Base-by-base conservation (phyloP, 257 asterid genomes). In the Ajuga chamaepitys region DNA sequence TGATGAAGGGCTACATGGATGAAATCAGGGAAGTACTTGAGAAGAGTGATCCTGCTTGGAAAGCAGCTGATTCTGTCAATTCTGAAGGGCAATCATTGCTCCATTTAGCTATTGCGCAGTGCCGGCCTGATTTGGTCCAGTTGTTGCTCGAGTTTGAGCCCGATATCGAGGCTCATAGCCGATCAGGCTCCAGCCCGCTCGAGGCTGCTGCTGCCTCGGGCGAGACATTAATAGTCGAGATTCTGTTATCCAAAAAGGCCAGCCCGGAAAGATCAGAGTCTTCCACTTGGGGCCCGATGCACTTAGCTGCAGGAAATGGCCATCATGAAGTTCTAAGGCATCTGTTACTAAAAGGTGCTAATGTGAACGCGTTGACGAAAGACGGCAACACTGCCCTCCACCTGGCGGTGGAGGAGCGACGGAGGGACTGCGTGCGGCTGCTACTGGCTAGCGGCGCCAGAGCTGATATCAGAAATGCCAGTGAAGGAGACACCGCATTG, bases 181-280 rank as follows among this genome's bases (percentile, higher is more conserved):
- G 77, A 9, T 69, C 94, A 0, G 86, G 87, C 4, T 75, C 89
- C 18, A 86, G 83, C 40, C 97, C 97, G 0, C 80, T 89, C 3
- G 97, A 89, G 83, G 81, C 83, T 1, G 97, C 97, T 1, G 85
- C 91, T 0, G 86, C 88, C 2, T 32, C 79, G 0, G 97, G 97
- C 0, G 94, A 87, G 42, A 81, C 79, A 0, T 38, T 89, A 54
- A 83, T 87, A 0, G 94, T 77, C 1, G 97, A 89, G 82, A 88
- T 89, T 6, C 74, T 89, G 22, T 40, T 89, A 21, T 88, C 95
- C 0, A 80, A 66, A 34, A 58, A 71, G 17, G 97, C 91, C 2
- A 71, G 75, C 18, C 72, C 86, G 0, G 89, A 83, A 26, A 70
- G 86, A 9, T 81, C 95, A 0, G 83, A 77, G 5, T 51, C 54